A percentile compares a stretch with the other conserved stretches of the same genome.
Conservation (phyloP, 495 filamentous ascomycete genomes). For the Xylaria telfairii region DNA sequence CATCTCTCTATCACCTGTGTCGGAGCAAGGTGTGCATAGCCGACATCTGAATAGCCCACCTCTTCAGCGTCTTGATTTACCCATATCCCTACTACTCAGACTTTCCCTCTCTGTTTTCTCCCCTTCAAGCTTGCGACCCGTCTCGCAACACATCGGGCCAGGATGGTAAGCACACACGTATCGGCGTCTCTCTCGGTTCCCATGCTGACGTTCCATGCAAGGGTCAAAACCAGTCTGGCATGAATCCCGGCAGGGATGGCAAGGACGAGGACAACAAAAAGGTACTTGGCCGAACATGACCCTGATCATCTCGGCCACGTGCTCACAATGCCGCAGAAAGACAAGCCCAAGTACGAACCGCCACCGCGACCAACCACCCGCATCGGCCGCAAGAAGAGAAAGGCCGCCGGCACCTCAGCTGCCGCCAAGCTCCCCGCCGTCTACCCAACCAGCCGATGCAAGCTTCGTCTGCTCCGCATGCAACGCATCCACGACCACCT, state of each 20-base stretch:
- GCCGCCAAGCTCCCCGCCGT: conserved; percentile 93
- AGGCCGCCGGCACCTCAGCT: conserved; percentile 87
- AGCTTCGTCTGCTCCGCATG: conserved; percentile 95
- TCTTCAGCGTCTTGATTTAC: background rate
- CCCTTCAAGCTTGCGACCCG: conserved; percentile 6
- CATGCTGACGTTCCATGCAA: conserved; percentile 41
- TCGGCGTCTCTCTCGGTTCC: background rate
- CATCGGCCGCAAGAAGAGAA: conserved; percentile 98
- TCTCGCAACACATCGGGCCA: conserved; percentile 24
- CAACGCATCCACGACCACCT: conserved; percentile 98
- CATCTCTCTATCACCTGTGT: background rate
- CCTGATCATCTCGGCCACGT: conserved; percentile 1
- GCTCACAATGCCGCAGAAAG: conserved; percentile 69
- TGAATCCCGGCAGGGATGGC: conserved; percentile 77
- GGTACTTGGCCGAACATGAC: conserved; percentile 58
- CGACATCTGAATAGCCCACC: background rate
- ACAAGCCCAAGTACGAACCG: conserved; percentile 99
- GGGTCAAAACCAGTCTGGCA: conserved; percentile 89
- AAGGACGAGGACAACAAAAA: conserved; percentile 94
- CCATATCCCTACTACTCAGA: background rate
- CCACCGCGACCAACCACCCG: conserved; percentile 96
- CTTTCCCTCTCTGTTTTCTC: background rate
- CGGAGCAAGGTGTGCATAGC: background rate
- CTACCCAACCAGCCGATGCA: conserved; percentile 94
- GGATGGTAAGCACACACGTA: conserved; percentile 34